Percentiles rank a stretch among this genome's conserved stretches.
Evolutionary conservation across 805 yeast species (phyloP).

Genomic region (Candida methanosorbosa): DNA sequence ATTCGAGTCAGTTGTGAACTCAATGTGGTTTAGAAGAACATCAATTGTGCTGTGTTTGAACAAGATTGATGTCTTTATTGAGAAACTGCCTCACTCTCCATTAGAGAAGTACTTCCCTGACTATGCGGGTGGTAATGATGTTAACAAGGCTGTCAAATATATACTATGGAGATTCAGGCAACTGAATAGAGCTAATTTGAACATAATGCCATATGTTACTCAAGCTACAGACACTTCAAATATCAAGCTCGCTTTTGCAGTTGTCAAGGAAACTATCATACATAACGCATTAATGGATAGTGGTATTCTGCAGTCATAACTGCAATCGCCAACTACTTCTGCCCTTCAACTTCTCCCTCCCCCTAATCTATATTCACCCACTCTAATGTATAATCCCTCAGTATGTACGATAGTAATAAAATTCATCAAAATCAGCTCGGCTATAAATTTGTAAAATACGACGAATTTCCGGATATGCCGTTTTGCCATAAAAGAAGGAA

Average conservation of each 20-base stretch:
- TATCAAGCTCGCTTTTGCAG: slow-evolving; percentile 68
- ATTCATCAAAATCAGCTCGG: too few species aligned
- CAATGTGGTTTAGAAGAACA: slow-evolving; percentile 86
- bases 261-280: slow-evolving; percentile 48
- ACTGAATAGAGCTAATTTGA: slow-evolving; percentile 72
- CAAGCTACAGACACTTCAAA: slow-evolving; percentile 93
- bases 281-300: slow-evolving; percentile 48
- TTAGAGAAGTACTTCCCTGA: slow-evolving; percentile 80
- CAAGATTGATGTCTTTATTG: slow-evolving; percentile 85
- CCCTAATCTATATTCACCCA: too few species aligned
- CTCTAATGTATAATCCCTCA: too few species aligned
- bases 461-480: too few species aligned
- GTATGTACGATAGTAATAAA: too few species aligned
- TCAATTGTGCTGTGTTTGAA: slow-evolving; percentile 81
- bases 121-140: slow-evolving; percentile 83
- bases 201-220: slow-evolving; percentile 83
- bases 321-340: not conserved
- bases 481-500: too few species aligned
- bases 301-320: slow-evolving; percentile 32
- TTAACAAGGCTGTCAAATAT: slow-evolving; percentile 85
- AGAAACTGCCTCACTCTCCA: slow-evolving; percentile 75
- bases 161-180: slow-evolving; percentile 86
- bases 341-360: too few species aligned
- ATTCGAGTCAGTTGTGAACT: slow-evolving; percentile 85
- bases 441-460: too few species aligned